Base-by-base conservation (phyloP, 192 early-diverging fungal species). In the Backusella luteola region DNA sequence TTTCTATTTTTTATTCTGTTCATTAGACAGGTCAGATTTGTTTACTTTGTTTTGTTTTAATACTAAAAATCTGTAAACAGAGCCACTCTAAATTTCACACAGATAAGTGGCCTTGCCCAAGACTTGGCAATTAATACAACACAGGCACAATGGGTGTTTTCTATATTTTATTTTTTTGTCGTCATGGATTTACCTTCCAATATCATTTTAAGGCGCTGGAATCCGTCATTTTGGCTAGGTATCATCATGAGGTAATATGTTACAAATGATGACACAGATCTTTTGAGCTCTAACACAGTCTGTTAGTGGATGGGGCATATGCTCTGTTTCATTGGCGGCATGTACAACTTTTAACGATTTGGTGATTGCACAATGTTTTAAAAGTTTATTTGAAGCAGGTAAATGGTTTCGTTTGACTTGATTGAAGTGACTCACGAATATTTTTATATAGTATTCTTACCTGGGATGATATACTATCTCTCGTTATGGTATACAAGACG, bases 141-240 rank as follows among this genome's bases (percentile, higher is more conserved):
- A 11, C 56, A 63, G 3, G 7, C 56, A 29, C 70, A 39, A 39
- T 85, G 84, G 83, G 75, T 81, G 69, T 49, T 91, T 26, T 85
- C 89, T 11, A 82, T 86, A 35, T 90, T 90, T 77, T 91, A 89
- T 73, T 69, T 91, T 73, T 87, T 85, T 78, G 71, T 72, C 17
- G 42, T 78, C 29, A 90, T 85, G 71, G 90, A 93, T 76, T 77
- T 93, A 15, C 91, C 91, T 14, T 88, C 88, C 29, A 93, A 92
- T 80, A 83, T 91, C 29, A 36, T 88, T 29, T 77, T 91, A 23
- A 91, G 88, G 68, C 77, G 70, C 34, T 75, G 66, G 74, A 6
- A 29, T 23, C 17, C 74, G 1, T 67, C 74, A 1, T 46, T 41
- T 52, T 75, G 74, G 74, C 29, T 68, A 41, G 74, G 53, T 9